phyloP scores from a whole-genome alignment of 495 filamentous ascomycete species.

The Podospora sp. region DNA sequence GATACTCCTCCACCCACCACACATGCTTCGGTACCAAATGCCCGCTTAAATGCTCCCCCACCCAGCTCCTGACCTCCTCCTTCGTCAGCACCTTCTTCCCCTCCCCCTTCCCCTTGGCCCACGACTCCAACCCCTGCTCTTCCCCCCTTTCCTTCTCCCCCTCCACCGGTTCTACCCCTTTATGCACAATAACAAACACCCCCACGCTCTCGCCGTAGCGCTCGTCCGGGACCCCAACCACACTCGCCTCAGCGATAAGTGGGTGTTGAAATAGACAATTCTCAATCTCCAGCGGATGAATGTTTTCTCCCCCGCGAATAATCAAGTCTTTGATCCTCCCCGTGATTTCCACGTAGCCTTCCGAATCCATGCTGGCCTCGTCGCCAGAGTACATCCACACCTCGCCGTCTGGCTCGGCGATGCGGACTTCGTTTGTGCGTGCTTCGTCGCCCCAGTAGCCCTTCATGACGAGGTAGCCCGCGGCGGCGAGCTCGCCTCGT shows the following conservation, averaged over 20 bases:
- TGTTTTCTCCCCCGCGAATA: constrained; percentile 93
- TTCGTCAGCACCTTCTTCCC: constrained; percentile 42
- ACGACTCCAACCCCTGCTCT: constrained; percentile 1
- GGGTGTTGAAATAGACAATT: constrained; percentile 80
- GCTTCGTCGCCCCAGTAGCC: constrained; percentile 79
- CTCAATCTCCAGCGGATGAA: constrained; percentile 92
- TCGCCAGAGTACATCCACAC: constrained; percentile 75
- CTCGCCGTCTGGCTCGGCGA: constrained; percentile 46
- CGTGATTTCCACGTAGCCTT: constrained; percentile 67
- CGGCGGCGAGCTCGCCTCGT: constrained; percentile 79
- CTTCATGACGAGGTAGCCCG: constrained; percentile 88
- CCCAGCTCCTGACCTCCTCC: constrained; percentile 71
- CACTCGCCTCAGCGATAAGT: constrained; percentile 69
- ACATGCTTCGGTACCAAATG: constrained; percentile 89
- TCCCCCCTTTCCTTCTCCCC: constrained; percentile 27
- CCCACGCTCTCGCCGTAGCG: constrained; percentile 84
- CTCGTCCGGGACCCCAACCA: constrained; percentile 83
- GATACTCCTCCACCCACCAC: constrained; percentile 79
- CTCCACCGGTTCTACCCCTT: constrained; percentile 39
- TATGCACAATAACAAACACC: constrained; percentile 70
- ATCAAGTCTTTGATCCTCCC: constrained; percentile 85
- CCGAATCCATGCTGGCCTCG: constrained; percentile 81
- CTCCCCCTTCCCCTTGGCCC: constrained; percentile 12
- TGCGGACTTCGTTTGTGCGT: constrained; percentile 71
- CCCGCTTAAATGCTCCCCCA: constrained; percentile 66